phyloP scores from a whole-genome alignment of 2,329 filamentous ascomycete species.

The Ophiostoma triangulosporum region DNA sequence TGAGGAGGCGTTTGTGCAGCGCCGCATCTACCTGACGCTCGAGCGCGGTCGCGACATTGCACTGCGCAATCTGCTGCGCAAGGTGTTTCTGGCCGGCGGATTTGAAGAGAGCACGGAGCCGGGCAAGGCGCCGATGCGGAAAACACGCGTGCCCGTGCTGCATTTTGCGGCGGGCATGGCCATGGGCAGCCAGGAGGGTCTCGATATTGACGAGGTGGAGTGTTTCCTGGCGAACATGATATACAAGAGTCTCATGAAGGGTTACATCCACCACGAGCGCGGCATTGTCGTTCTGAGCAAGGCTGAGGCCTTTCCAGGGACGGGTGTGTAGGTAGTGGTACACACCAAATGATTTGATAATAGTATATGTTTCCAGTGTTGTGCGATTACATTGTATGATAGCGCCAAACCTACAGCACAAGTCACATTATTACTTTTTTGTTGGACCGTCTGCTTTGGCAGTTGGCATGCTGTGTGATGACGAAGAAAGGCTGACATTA shows the following conservation, averaged over 20 bases:
- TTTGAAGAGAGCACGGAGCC: conserved; percentile 65
- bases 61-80: conserved; percentile 78
- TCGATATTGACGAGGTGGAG: conserved; percentile 89
- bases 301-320: conserved; percentile 84
- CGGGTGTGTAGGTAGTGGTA: conserved; percentile 58
- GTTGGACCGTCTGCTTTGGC: too few relatives aligned
- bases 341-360: too few relatives aligned
- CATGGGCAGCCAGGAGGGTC: conserved; percentile 50
- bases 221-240: conserved; percentile 93
- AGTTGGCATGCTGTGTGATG: too few relatives aligned
- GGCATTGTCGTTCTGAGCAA: conserved; percentile 89
- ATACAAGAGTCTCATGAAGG: conserved; percentile 97
- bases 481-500: too few relatives aligned
- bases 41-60: conserved; percentile 87
- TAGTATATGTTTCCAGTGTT: too few relatives aligned
- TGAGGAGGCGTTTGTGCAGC: conserved; percentile 86
- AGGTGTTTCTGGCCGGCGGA: conserved; percentile 76
- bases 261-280: conserved; percentile 86
- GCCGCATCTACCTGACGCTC: conserved; percentile 85
- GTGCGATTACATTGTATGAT: too few relatives aligned
- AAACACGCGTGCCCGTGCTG: conserved; percentile 65
- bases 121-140: conserved; percentile 45
- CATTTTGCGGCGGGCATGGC: conserved; percentile 80
- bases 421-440: too few relatives aligned
- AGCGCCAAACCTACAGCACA: too few relatives aligned